Evolutionary conservation across 768 basidiomycete species (phyloP), one percentile per base, ranked within the genome.

Genomic region (Agaricus subrufescens): DNA sequence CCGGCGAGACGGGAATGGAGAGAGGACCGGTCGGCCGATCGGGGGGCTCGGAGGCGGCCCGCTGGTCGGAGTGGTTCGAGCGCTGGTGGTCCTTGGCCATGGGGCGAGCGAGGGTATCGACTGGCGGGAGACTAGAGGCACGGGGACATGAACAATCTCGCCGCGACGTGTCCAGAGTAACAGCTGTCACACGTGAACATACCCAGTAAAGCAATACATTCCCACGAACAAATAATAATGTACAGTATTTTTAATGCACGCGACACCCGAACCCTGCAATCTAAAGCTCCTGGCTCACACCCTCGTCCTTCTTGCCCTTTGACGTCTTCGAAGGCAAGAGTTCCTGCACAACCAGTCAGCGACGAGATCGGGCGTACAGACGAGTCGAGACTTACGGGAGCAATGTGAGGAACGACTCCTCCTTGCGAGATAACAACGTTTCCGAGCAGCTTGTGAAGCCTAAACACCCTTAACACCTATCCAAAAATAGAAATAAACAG

Each of bases 391-490:
- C 72, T 2, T 66, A 74, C 72, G 14, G 57, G 60, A 40, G 60
- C 58, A 49, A 61, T 58, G 45, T 57, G 52, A 40, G 58, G 55
- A 3, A 61, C 84, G 53, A 91, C 89, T 79, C 91, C 92, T 72
- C 92, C 92, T 70, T 94, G 91, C 25, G 89, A 91, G 76, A 94
- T 94, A 68, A 90, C 86, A 62, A 94, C 92, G 54, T 84, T 78
- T 19, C 90, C 91, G 56, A 94, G 83, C 60, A 94, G 86, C 63
- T 84, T 88, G 75, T 88, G 87, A 63, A 91, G 71, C 70, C 84
- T 85, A 48, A 27, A 46, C 31, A 15, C n/a, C 49, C 31, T 48
- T 43, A 56, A 49, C 52, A 57, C 51, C 62, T 46, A 53, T 55
- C 27, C 50, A 42, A 43, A 23, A 23, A 15, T 11, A 39, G 46